Conservation (phyloP, 83 land plant genomes). For the Diphasiastrum complanatum region DNA sequence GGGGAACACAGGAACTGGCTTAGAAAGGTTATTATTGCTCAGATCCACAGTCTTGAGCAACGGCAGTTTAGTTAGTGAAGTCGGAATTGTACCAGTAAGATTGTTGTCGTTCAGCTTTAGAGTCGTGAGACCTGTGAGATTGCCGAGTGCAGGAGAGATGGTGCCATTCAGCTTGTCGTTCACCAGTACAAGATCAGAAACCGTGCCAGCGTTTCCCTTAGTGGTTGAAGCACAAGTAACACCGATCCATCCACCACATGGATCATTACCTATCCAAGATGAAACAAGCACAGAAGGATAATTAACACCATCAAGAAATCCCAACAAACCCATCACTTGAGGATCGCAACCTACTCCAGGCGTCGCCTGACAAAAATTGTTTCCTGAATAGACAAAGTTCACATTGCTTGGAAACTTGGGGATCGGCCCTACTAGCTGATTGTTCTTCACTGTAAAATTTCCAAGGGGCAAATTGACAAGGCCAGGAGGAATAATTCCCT, state of each 20-base stretch:
- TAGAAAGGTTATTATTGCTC: too few relatives aligned
- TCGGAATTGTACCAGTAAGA: slow-evolving; percentile 10
- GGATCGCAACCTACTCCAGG: background rate
- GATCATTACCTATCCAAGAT: slow-evolving; percentile 7
- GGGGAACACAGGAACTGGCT: background rate
- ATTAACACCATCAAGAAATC: background rate
- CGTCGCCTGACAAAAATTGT: slow-evolving; percentile 6
- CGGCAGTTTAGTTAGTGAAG: background rate
- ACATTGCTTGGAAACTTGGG: background rate
- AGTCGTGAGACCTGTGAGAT: background rate
- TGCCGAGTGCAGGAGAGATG: background rate
- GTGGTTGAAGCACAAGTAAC: background rate
- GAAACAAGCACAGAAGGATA: background rate
- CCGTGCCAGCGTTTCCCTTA: too few relatives aligned
- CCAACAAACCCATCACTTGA: background rate
- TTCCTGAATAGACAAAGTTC: background rate
- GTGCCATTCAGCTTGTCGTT: slow-evolving; percentile 1
- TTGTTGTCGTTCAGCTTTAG: slow-evolving; percentile 7
- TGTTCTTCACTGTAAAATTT: too few relatives aligned
- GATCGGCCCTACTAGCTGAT: background rate
- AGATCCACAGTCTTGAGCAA: slow-evolving; percentile 7
- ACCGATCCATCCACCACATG: background rate
- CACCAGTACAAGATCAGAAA: background rate
- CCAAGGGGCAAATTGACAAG: background rate
- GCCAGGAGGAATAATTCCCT: background rate